phyloP scores from a whole-genome alignment of 129 eudicot genomes.

The Silybum marianum region DNA sequence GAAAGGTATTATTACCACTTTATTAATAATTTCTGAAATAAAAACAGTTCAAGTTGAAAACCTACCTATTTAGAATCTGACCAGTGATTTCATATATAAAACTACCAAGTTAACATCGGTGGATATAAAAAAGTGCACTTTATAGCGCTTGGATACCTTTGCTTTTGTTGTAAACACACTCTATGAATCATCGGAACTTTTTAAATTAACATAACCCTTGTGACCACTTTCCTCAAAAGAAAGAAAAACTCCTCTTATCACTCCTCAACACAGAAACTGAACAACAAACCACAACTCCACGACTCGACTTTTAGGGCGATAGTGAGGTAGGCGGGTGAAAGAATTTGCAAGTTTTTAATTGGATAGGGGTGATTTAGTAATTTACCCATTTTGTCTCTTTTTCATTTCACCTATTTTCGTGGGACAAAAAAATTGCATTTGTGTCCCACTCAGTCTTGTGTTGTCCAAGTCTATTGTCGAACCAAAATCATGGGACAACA shows the following conservation, averaged over 20 bases:
- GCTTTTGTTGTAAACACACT: slow-evolving; percentile 7
- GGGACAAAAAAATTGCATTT: not conserved
- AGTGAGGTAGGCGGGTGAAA: not conserved
- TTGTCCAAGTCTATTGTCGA: not conserved
- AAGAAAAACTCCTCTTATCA: not conserved
- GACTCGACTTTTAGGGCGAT: not conserved
- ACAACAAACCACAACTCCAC: not conserved
- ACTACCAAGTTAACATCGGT: not conserved
- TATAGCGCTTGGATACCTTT: slow-evolving; percentile 4
- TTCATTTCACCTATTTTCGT: not conserved
- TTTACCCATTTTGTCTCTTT: not conserved
- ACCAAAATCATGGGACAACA: not conserved
- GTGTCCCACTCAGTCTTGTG: not conserved
- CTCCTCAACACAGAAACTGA: slow-evolving; percentile 4
- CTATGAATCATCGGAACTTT: not conserved
- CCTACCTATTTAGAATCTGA: not conserved
- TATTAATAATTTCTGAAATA: not conserved
- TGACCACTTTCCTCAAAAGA: not conserved
- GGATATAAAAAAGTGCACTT: not conserved
- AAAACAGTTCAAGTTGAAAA: not conserved
- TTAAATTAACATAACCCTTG: not conserved
- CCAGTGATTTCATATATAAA: not conserved
- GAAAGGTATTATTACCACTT: not conserved
- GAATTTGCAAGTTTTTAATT: not conserved
- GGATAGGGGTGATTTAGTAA: not conserved